Conservation (phyloP, 805 yeast genomes). For the Yamadazyma endophytica region DNA sequence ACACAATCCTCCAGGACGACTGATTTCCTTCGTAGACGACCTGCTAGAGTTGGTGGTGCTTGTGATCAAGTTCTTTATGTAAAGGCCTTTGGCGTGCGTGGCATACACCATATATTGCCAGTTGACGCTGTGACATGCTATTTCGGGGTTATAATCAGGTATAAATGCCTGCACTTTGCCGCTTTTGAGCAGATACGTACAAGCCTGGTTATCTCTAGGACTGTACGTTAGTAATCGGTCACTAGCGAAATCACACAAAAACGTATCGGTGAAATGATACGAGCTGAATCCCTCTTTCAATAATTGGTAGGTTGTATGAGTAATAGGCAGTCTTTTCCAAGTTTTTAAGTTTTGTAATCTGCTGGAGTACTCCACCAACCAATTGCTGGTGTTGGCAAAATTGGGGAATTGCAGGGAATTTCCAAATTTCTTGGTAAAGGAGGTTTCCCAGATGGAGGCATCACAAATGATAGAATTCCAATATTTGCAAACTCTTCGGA, state of each 20-base stretch:
- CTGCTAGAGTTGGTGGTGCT: constrained; percentile 25
- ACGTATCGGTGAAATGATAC: constrained; percentile 17
- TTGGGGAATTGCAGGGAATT: constrained; percentile 38
- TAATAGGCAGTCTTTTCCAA: constrained; percentile 35
- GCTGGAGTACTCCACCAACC: constrained; percentile 45
- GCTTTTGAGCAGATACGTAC: constrained; percentile 26
- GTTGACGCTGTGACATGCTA: constrained; percentile 14
- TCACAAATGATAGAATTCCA: constrained; percentile 47
- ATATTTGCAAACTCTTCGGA: constrained; percentile 43
- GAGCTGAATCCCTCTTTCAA: constrained; percentile 18
- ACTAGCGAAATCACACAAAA: constrained; percentile 21
- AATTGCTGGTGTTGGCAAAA: constrained; percentile 37
- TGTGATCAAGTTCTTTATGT: constrained; percentile 29
- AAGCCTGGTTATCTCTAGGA: constrained; percentile 21
- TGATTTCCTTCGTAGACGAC: constrained; percentile 16
- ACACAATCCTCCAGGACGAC: constrained; percentile 7
- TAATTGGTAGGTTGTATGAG: constrained; percentile 26
- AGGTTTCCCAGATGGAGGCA: constrained; percentile 44
- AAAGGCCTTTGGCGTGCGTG: constrained; percentile 23
- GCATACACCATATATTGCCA: constrained; percentile 32
- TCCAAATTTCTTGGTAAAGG: constrained; percentile 39
- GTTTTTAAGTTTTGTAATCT: constrained; percentile 30
- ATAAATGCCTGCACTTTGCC: constrained; percentile 36
- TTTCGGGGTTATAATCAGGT: constrained; percentile 22
- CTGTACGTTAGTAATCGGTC: constrained; percentile 27